These are phyloP conservation scores for Aspergillus funiculosus DNA, from an alignment of 495 filamentous ascomycete species.

Conservation along the genomic window DNA sequence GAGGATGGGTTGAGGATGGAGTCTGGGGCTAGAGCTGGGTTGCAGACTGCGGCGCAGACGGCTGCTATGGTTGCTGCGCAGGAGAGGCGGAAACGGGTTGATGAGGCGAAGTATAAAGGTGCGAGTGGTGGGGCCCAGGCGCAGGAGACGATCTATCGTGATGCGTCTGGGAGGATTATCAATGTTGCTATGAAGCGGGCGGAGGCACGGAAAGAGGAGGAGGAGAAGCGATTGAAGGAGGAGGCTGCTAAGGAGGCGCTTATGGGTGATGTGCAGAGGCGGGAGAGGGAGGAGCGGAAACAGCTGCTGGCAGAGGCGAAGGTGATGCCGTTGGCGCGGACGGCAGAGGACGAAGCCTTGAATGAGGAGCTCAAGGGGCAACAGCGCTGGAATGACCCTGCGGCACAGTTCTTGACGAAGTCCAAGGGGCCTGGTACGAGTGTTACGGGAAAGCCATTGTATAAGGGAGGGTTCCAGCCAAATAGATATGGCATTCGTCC, in stretches of 20 bases:
- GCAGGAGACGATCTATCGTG: conserved; percentile 85
- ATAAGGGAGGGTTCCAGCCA: conserved; percentile 71
- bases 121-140: not conserved
- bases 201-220: conserved; percentile 67
- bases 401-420: conserved; percentile 68
- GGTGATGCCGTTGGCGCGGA: conserved; percentile 71
- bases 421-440: conserved; percentile 37
- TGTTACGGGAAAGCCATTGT: conserved; percentile 64
- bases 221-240: conserved; percentile 63
- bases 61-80: conserved; percentile 74
- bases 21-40: conserved; percentile 75
- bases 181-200: conserved; percentile 86
- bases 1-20: conserved; percentile 53
- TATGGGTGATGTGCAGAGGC: conserved; percentile 78
- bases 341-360: conserved; percentile 72
- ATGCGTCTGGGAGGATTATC: conserved; percentile 85
- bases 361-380: conserved; percentile 73
- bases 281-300: conserved; percentile 49
- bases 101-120: conserved; percentile 39
- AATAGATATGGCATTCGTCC: conserved; percentile 94
- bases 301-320: conserved; percentile 69
- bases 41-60: conserved; percentile 74
- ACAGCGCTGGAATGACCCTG: conserved; percentile 90
- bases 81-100: conserved; percentile 44
- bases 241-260: conserved; percentile 55